Conservation (phyloP, 768 basidiomycete genomes). For the Mycena belliarum region DNA sequence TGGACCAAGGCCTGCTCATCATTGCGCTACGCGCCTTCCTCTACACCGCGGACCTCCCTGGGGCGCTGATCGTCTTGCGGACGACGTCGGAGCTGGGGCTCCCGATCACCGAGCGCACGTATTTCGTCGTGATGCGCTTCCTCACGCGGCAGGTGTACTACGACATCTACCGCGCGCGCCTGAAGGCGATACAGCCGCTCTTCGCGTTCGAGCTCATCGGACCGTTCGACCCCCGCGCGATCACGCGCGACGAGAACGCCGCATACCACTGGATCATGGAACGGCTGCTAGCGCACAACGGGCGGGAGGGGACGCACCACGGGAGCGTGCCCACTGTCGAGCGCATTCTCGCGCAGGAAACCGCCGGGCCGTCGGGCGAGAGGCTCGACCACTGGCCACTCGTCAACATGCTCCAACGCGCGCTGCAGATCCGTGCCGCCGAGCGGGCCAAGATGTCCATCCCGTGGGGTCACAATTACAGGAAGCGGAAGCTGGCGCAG, state of each 20-base stretch:
- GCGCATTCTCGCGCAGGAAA: slow-evolving; percentile 3
- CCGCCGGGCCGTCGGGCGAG: background rate
- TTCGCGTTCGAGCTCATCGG: slow-evolving; percentile 11
- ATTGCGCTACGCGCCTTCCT: slow-evolving; percentile 48
- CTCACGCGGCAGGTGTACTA: slow-evolving; percentile 26
- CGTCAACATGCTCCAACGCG: slow-evolving; percentile 5
- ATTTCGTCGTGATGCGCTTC: slow-evolving; percentile 40
- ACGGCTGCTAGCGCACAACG: slow-evolving; percentile 4
- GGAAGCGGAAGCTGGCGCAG: background rate
- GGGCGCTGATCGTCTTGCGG: slow-evolving; percentile 41
- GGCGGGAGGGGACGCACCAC: background rate
- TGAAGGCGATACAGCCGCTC: background rate
- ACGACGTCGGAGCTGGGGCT: slow-evolving; percentile 32
- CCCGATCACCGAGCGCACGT: slow-evolving; percentile 36
- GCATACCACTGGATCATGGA: slow-evolving; percentile 13
- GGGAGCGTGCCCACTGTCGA: slow-evolving; percentile 12
- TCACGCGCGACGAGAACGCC: background rate
- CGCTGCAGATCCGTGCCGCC: background rate
- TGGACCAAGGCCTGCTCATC: slow-evolving; percentile 33
- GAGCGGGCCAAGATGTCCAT: background rate
- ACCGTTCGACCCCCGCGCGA: background rate
- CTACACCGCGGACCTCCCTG: slow-evolving; percentile 46
- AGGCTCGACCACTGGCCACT: slow-evolving; percentile 8
- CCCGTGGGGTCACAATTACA: slow-evolving; percentile 5
- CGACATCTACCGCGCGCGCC: slow-evolving; percentile 9